phyloP scores from a whole-genome alignment of 768 basidiomycete species.

The Mycena haematopus region DNA sequence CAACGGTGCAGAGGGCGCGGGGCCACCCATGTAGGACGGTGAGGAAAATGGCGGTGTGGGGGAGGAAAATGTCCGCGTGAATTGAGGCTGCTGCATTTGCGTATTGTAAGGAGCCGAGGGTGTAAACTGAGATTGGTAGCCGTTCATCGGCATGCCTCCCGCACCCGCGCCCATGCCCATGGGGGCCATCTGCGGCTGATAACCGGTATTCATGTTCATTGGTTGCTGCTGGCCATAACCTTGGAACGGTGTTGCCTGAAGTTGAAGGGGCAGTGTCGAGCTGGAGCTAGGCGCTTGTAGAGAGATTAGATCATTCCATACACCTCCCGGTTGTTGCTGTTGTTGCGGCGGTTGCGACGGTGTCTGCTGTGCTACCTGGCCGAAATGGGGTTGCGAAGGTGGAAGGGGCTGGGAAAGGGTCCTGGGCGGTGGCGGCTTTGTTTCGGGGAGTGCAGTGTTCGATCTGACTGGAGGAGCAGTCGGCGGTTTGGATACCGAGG shows the following conservation, averaged over 20 bases:
- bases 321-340: slow-evolving; percentile 39
- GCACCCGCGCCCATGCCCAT: slow-evolving; percentile 23
- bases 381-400: slow-evolving; percentile 22
- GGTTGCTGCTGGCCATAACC: slow-evolving; percentile 45
- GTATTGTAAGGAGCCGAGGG: slow-evolving; percentile 8
- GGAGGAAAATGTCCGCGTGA: slow-evolving; percentile 15
- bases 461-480: slow-evolving; percentile 35
- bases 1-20: slow-evolving; percentile 10
- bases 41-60: slow-evolving; percentile 12
- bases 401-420: slow-evolving; percentile 34
- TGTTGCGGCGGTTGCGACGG: slow-evolving; percentile 24
- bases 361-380: slow-evolving; percentile 11
- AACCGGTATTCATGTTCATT: slow-evolving; percentile 34
- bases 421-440: slow-evolving; percentile 29
- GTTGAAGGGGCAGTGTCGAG: slow-evolving; percentile 61
- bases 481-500: slow-evolving; percentile 26
- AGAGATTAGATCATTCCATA: slow-evolving; percentile 67
- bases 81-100: slow-evolving; percentile 25
- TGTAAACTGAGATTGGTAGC: slow-evolving; percentile 21
- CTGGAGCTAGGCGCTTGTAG: slow-evolving; percentile 50
- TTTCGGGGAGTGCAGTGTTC: slow-evolving; percentile 22
- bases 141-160: slow-evolving; percentile 14
- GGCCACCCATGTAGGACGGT: slow-evolving; percentile 4
- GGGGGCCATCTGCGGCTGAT: slow-evolving; percentile 40
- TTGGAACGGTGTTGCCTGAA: slow-evolving; percentile 42